Base-by-base conservation (phyloP, 768 basidiomycete species). In the Boletus rex-veris region DNA sequence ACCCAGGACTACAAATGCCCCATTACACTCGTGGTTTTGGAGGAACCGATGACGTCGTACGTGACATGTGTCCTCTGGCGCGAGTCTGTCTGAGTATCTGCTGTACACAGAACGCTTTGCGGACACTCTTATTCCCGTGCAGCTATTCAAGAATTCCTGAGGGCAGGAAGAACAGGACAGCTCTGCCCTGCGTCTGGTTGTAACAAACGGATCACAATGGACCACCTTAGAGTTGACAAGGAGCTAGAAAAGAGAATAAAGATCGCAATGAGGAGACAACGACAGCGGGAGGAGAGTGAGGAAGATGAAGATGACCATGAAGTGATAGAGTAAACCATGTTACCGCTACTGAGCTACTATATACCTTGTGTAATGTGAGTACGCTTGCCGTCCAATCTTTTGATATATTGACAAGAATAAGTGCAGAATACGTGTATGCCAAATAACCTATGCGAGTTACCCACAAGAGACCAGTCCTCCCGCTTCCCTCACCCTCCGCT, bases 1-100 rank as follows among this genome's bases (percentile, higher is more conserved):
- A 88, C 85, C 7, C 88, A 90, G 64, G 85, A 84, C 62, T 92
- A 85, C 76, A 86, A 83, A 51, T 96, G 93, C 60, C 94, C 93
- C 3, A 73, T 98, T 46, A 84, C 88, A 1, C 75, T 94, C 41
- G 79, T 74, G 3, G 67, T 77, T 14, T 77, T 92, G 37, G 77
- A 76, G 19, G 77, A 96, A 47, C 92, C 95, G 3, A 74, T 90
- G 54, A 92, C 88, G 4, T 92, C 90, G 94, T 95, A 65, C 51
- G 88, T 63, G 31, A 43, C n/a, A 42, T 45, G 45, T 19, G 18
- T 5, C 19, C n/a, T 31, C 19, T 6, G 16, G 15, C 21, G 30
- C n/a, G 30, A 53, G 40, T 35, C 24, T 33, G 35, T 58, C 51
- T 47, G 55, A 54, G 51, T 15, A 28, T 35, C 15, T 28, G 5